Base-by-base conservation (phyloP, 2,329 filamentous ascomycete genomes). In the Diaporthe helianthi region DNA sequence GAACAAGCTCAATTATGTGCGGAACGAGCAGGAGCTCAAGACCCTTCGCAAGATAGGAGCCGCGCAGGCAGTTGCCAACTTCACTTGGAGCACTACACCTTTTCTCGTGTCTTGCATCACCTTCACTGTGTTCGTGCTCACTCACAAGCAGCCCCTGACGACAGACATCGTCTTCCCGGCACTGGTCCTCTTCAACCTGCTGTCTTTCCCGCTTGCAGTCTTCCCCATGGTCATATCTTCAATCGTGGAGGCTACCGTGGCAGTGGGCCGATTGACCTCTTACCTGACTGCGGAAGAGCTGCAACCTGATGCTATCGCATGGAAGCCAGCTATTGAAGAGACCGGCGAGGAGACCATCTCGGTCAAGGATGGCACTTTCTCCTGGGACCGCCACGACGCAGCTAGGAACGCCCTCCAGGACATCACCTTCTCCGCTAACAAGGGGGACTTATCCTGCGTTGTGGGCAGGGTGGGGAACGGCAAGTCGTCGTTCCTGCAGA, bases 61-160 rank as follows among this genome's bases (percentile, higher is more conserved):
- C 26, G 93, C 94, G 2, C 94, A 98, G 79, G 93, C 96, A 2
- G 87, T 98, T 77, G 94, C 96, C 72, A 99, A 97, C 77, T 99
- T 99, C 76, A 98, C 95, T 15, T 99, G 96, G 96, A 97, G 92
- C 65, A 97, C 94, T 0, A 98, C 96, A 1, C 97, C 96, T 2
- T 99, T 99, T 83, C 87, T 99, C 61, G 97, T 99, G 3, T 98
- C 96, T 1, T 99, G 96, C 83, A 93, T 93, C 12, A 99, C 96
- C 0, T 99, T 99, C 77, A 90, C 93, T 12, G 92, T 98, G 36
- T 99, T 97, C 75, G 96, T 98, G 41, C 85, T 97, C 73, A 97
- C 93, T 0, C 90, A 90, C 71, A 86, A 96, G 74, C 85, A 85
- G 69, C 93, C 97, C 4, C 82, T 99, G 76, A 96, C 93, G 2